A percentile compares a stretch with the other conserved stretches of the same genome.
Evolutionary conservation across 169 alveolate genomes (phyloP).

Genomic region (Condylostoma magnum): DNA sequence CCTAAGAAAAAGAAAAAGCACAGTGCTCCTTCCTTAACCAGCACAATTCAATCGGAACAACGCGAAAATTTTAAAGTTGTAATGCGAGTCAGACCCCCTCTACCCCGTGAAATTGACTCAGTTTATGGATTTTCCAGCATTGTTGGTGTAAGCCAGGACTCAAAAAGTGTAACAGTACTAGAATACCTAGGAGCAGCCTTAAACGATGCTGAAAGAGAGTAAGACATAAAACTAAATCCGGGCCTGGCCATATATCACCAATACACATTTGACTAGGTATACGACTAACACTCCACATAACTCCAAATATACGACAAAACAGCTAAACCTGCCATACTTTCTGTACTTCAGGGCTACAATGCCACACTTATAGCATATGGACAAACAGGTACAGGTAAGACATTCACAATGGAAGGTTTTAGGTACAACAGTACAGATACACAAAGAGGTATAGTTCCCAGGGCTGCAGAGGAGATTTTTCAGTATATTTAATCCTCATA

Average conservation of each 20-base stretch:
- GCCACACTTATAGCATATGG: conserved; percentile 80
- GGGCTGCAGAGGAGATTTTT: conserved; percentile 84
- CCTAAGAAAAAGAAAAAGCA: too few relatives aligned
- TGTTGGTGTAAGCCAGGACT: conserved; percentile 15
- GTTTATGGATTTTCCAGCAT: conserved; percentile 19
- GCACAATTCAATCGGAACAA: background rate
- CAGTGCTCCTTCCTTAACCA: too few relatives aligned
- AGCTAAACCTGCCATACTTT: conserved; percentile 79
- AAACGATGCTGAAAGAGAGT: conserved; percentile 65
- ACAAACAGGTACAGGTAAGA: conserved; percentile 80
- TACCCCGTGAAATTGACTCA: conserved; percentile 74
- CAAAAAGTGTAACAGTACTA: conserved; percentile 57
- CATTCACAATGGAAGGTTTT: conserved; percentile 86
- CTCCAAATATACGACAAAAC: conserved; percentile 79
- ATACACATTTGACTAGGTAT: conserved; percentile 80
- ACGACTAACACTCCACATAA: conserved; percentile 74
- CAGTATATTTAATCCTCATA: background rate
- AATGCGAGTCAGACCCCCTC: conserved; percentile 84
- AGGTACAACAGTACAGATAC: conserved; percentile 72
- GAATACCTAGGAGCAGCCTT: conserved; percentile 83
- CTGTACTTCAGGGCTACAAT: conserved; percentile 81
- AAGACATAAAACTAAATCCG: conserved; percentile 75
- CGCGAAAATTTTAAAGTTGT: conserved; percentile 75
- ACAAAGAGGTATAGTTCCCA: conserved; percentile 84
- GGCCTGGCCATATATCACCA: conserved; percentile 62